phyloP scores from a whole-genome alignment of 2,329 filamentous ascomycete genomes.

The Sordariomycetes sp. region DNA sequence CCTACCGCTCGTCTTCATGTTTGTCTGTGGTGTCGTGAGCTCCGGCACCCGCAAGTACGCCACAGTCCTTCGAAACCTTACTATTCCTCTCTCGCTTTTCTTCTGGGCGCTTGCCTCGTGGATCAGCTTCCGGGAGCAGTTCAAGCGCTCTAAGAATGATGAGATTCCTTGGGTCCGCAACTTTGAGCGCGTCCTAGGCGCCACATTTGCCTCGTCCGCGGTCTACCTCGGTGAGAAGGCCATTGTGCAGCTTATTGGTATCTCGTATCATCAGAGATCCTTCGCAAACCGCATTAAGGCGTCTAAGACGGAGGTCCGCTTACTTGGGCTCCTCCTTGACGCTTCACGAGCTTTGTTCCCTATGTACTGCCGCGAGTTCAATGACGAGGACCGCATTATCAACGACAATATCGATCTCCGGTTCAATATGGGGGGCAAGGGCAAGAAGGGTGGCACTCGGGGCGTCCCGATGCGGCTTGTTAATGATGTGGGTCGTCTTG shows the following conservation, averaged over 20 bases:
- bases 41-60: conserved; percentile 60
- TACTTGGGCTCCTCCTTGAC: conserved; percentile 79
- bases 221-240: conserved; percentile 67
- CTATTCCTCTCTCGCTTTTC: conserved; percentile 54
- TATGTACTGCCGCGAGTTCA: conserved; percentile 81
- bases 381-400: conserved; percentile 84
- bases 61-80: conserved; percentile 47
- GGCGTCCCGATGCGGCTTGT: conserved; percentile 70
- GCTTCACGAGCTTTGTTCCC: conserved; percentile 82
- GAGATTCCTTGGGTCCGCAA: conserved; percentile 38
- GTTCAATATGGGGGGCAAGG: conserved; percentile 44
- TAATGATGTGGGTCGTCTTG: conserved; percentile 63
- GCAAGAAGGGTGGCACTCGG: conserved; percentile 36
- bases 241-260: conserved; percentile 70
- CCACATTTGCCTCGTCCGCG: conserved; percentile 52
- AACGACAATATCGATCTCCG: conserved; percentile 68
- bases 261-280: conserved; percentile 74
- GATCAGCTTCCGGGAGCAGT: conserved; percentile 47
- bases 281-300: conserved; percentile 75
- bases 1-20: conserved; percentile 51
- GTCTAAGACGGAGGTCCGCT: conserved; percentile 73
- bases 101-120: conserved; percentile 53
- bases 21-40: conserved; percentile 55
- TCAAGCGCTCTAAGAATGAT: conserved; percentile 17
- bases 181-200: conserved; percentile 52